phyloP scores from a whole-genome alignment of 805 yeast genomes.

The Yarrowia sp. region DNA sequence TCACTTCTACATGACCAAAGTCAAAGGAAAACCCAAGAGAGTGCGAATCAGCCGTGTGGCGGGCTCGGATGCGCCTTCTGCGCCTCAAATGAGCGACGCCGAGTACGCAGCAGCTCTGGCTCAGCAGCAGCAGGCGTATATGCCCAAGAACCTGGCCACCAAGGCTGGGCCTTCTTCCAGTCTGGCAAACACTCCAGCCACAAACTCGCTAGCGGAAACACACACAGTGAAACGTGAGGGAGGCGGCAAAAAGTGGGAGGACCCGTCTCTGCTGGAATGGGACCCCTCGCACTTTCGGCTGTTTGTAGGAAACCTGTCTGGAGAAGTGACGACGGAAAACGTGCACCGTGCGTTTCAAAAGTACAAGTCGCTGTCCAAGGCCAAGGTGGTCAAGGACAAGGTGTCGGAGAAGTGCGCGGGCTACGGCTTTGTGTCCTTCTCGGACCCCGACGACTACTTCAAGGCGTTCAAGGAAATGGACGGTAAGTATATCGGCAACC shows the following conservation, averaged over 20 bases:
- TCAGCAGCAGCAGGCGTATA: constrained; percentile 36
- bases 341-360: constrained; percentile 62
- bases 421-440: constrained; percentile 76
- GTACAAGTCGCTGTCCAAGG: constrained; percentile 63
- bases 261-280: constrained; percentile 62
- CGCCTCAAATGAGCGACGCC: constrained; percentile 22
- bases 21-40: constrained; percentile 15
- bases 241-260: constrained; percentile 60
- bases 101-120: constrained; percentile 30
- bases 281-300: constrained; percentile 72
- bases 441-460: constrained; percentile 68
- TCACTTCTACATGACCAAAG: neutral
- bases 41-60: constrained; percentile 23
- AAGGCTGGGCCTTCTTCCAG: neutral
- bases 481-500: constrained; percentile 75
- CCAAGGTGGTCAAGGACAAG: constrained; percentile 63
- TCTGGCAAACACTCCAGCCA: neutral
- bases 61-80: neutral
- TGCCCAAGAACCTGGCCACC: constrained; percentile 25
- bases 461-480: constrained; percentile 77
- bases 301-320: constrained; percentile 77
- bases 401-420: constrained; percentile 60
- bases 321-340: constrained; percentile 66
- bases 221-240: constrained; percentile 55
- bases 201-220: constrained; percentile 7